Conservation (phyloP, 2,329 filamentous ascomycete species). For the Ascochyta lentis region DNA sequence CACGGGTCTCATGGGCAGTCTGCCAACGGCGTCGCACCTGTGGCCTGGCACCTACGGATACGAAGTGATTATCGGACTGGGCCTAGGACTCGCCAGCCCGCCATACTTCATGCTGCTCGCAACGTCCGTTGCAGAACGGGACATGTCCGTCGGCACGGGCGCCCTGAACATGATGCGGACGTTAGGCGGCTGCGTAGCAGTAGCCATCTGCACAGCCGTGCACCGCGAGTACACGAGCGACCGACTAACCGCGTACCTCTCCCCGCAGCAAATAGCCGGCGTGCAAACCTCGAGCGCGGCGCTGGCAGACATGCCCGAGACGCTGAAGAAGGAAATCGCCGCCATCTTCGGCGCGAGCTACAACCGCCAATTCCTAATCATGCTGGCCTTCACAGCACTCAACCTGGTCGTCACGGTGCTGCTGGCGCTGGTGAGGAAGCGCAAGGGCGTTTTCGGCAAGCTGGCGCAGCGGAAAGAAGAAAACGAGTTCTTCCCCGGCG, state of each 20-base stretch:
- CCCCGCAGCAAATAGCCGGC: constrained; percentile 26
- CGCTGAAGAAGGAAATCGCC: constrained; percentile 23
- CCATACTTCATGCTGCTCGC: constrained; percentile 38
- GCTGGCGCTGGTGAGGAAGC: constrained; percentile 32
- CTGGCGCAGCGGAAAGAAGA: constrained; percentile 28
- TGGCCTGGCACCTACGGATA: constrained; percentile 36
- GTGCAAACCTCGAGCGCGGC: constrained; percentile 28
- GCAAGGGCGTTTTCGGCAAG: constrained; percentile 30
- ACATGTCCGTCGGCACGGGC: constrained; percentile 38
- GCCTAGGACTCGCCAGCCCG: constrained; percentile 35
- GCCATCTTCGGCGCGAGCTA: constrained; percentile 41
- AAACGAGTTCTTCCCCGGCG: constrained; percentile 33
- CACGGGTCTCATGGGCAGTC: constrained; percentile 35
- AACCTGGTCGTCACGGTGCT: constrained; percentile 33
- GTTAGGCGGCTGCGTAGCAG: constrained; percentile 39
- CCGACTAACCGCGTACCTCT: constrained; percentile 28
- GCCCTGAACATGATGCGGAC: constrained; percentile 43
- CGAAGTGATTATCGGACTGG: constrained; percentile 38
- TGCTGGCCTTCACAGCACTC: constrained; percentile 34
- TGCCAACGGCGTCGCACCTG: constrained; percentile 28
- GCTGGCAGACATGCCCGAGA: constrained; percentile 26
- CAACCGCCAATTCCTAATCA: constrained; percentile 41
- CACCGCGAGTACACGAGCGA: constrained; percentile 29
- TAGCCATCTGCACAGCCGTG: constrained; percentile 42
- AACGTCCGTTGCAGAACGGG: constrained; percentile 31